Base-by-base conservation (phyloP, 2,329 filamentous ascomycete genomes). In the Dryadomyces sulphureus region DNA sequence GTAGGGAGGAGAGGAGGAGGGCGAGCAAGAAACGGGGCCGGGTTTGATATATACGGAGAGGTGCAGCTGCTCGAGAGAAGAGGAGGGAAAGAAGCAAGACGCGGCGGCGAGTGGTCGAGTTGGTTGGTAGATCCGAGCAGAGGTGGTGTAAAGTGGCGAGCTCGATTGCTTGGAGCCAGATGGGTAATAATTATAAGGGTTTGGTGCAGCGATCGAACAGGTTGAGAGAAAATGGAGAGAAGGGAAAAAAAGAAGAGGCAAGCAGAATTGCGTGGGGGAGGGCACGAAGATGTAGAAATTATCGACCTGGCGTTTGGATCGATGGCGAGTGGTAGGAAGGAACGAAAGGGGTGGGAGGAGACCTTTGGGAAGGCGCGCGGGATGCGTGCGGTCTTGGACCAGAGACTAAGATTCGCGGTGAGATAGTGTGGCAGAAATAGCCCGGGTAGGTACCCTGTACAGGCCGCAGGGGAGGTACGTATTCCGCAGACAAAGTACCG, bases 261-360 rank as follows among this genome's bases (percentile, higher is more conserved):
- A 46, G 27, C 42, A 38, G 46, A 48, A 47, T 30, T 45, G 51
- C 51, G 51, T 45, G 51, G 50, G 52, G 49, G 52, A 52, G 47
- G 43, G 52, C 46, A 48, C 52, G 49, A 54, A 57, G 51, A 54
- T 54, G 55, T 57, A 56, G 47, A 49, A 56, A 49, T 55, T 53
- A 53, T 52, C 45, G 45, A 27, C 40, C 41, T 48, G 46, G 38
- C 41, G 46, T 45, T 41, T 52, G 49, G 49, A 46, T 49, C 48
- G 47, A 48, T 49, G 49, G 45, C 45, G 47, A 36, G 48, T 45
- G 48, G 49, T 48, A 47, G 47, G 43, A 43, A 47, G 46, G 46
- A 50, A 46, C 46, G 48, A 49, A 30, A 34, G 41, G 43, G 48
- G 47, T 17, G 50, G 45, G 50, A 16, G 41, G 38, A 38, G 21